Percentiles rank a stretch among this genome's conserved stretches.
Conservation (phyloP, 2,329 filamentous ascomycete genomes). For the Penicillium corylophilum region DNA sequence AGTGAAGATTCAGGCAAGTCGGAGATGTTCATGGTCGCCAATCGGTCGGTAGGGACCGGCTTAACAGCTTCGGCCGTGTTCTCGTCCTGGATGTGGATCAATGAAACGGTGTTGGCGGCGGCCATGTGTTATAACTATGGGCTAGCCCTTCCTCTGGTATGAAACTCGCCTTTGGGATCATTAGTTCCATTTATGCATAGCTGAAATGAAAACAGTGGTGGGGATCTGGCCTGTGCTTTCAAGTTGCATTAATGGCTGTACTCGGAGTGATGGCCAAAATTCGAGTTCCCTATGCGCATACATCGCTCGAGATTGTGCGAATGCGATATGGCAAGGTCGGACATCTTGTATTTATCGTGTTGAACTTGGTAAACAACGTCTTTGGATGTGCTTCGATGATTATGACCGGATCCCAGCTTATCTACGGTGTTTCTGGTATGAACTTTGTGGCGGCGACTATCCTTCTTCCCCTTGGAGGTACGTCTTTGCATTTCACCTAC, state of each 20-base stretch:
- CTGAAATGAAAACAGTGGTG: slow-evolving; percentile 30
- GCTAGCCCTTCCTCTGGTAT: slow-evolving; percentile 36
- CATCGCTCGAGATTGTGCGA: slow-evolving; percentile 51
- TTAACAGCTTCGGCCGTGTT: slow-evolving; percentile 40
- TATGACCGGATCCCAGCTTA: slow-evolving; percentile 46
- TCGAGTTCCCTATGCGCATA: slow-evolving; percentile 52
- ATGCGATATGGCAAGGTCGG: slow-evolving; percentile 48
- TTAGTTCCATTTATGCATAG: background rate
- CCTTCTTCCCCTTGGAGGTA: slow-evolving; percentile 48
- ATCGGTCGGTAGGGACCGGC: slow-evolving; percentile 38
- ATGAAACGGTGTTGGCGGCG: slow-evolving; percentile 37
- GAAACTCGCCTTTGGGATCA: background rate
- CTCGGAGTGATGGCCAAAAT: slow-evolving; percentile 52
- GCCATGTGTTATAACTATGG: slow-evolving; percentile 37
- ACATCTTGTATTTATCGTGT: slow-evolving; percentile 43
- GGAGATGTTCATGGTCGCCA: slow-evolving; percentile 44
- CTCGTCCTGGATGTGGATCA: slow-evolving; percentile 43
- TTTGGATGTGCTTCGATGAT: slow-evolving; percentile 50
- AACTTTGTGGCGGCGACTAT: slow-evolving; percentile 49
- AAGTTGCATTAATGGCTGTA: slow-evolving; percentile 52
- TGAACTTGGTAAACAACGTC: slow-evolving; percentile 46
- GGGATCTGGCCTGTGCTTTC: slow-evolving; percentile 45
- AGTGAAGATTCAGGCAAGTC: slow-evolving; percentile 40
- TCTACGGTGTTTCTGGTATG: slow-evolving; percentile 50
- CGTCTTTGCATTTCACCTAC: slow-evolving; percentile 1